phyloP scores from a whole-genome alignment of 2,329 filamentous ascomycete genomes.

The Penicillium olsonii region DNA sequence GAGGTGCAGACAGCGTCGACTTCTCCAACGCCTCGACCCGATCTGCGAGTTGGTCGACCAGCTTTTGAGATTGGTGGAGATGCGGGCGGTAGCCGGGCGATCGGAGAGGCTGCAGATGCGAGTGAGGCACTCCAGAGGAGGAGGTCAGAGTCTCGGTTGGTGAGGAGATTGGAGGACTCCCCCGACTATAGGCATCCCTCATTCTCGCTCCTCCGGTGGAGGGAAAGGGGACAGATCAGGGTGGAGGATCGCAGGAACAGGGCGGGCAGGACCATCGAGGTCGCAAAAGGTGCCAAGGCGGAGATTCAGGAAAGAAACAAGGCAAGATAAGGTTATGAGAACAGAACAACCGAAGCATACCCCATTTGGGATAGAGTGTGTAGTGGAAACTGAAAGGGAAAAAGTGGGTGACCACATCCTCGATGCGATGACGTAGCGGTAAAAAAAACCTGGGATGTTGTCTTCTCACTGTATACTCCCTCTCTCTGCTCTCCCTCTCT shows the following conservation, averaged over 20 bases:
- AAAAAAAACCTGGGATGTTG: conserved; percentile 8
- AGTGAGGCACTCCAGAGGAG: conserved; percentile 27
- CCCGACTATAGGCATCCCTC: conserved; percentile 41
- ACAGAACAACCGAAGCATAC: neutral
- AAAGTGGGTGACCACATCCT: neutral
- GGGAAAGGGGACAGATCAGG: conserved; percentile 32
- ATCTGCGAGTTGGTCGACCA: conserved; percentile 12
- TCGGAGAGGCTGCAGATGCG: conserved; percentile 28
- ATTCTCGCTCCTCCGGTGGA: conserved; percentile 36
- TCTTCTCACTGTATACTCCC: too few species aligned
- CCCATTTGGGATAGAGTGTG: conserved; percentile 6
- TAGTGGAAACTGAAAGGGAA: conserved; percentile 6
- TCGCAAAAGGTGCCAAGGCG: conserved; percentile 7
- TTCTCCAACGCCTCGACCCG: conserved; percentile 11
- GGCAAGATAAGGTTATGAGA: neutral
- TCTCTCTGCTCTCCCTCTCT: too few species aligned
- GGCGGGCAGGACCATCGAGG: conserved; percentile 32
- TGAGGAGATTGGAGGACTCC: conserved; percentile 43
- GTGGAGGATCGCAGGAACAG: conserved; percentile 31
- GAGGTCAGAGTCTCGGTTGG: conserved; percentile 40
- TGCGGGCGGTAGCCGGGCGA: conserved; percentile 21
- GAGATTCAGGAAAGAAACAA: conserved; percentile 16
- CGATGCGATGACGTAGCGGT: conserved; percentile 4
- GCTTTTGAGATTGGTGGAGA: conserved; percentile 16
- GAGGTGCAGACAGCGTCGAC: conserved; percentile 9